Conservation (phyloP, 805 yeast genomes). For the Barnettozyma californica region DNA sequence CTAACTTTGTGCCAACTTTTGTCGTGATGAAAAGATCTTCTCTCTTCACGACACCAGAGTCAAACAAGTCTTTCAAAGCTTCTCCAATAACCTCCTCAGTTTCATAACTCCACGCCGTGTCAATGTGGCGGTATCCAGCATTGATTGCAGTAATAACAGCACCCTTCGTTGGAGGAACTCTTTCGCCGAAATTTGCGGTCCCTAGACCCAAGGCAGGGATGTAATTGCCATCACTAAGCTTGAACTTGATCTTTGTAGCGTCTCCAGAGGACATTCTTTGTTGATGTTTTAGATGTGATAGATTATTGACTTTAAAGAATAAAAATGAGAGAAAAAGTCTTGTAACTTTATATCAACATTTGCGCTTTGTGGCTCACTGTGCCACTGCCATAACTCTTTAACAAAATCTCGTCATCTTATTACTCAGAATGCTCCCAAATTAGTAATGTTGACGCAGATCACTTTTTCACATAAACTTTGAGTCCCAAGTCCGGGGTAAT, state of each 20-base stretch:
- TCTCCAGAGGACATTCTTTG: not conserved
- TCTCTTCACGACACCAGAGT: slow-evolving; percentile 30
- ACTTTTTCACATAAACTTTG: no score
- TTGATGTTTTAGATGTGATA: not conserved
- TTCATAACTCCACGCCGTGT: slow-evolving; percentile 57
- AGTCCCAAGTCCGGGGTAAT: not conserved
- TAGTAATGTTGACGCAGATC: not conserved
- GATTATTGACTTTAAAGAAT: no score
- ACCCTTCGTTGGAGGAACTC: slow-evolving; percentile 39
- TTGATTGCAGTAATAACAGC: slow-evolving; percentile 49
- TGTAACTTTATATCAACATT: not conserved
- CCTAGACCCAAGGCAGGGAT: slow-evolving; percentile 71
- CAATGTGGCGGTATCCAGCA: slow-evolving; percentile 53
- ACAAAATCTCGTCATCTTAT: not conserved
- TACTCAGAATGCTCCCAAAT: not conserved
- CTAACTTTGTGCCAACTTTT: slow-evolving; percentile 31
- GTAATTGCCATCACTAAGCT: slow-evolving; percentile 47
- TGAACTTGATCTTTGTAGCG: slow-evolving; percentile 35
- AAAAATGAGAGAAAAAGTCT: no score
- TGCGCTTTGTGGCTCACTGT: not conserved
- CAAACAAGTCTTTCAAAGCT: slow-evolving; percentile 34
- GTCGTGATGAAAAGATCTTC: slow-evolving; percentile 54
- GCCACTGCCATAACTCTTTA: not conserved
- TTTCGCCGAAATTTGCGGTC: slow-evolving; percentile 47
- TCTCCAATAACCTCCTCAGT: slow-evolving; percentile 54